Evolutionary conservation across 768 basidiomycete genomes (phyloP).

Genomic region (Floccularia luteovirens): DNA sequence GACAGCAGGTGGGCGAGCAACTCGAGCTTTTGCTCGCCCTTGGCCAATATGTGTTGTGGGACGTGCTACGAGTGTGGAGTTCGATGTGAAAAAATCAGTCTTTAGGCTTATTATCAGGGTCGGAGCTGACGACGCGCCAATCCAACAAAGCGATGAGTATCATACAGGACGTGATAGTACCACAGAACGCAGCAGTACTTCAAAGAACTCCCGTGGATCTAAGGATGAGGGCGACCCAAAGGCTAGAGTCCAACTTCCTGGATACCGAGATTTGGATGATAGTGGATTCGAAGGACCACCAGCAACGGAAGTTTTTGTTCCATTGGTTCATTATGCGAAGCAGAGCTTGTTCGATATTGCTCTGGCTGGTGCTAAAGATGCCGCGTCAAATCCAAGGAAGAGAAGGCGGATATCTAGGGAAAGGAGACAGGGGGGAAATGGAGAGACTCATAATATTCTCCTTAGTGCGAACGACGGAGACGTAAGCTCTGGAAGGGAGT

Average conservation of each 20-base stretch:
- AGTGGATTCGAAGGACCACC: not conserved
- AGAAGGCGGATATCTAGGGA: slow-evolving; percentile 7
- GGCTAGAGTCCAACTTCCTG: not conserved
- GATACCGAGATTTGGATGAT: too few relatives aligned
- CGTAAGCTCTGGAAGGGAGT: too few relatives aligned
- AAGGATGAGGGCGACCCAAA: not conserved
- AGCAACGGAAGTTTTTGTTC: slow-evolving; percentile 89
- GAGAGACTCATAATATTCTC: too few relatives aligned
- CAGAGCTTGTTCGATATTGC: slow-evolving; percentile 16
- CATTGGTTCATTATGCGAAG: slow-evolving; percentile 81
- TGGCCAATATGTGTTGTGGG: slow-evolving; percentile 78
- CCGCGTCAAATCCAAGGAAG: not conserved
- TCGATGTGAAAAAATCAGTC: slow-evolving; percentile 63
- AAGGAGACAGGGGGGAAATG: too few relatives aligned
- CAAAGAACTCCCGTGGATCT: not conserved
- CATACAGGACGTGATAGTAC: not conserved
- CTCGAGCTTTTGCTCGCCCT: slow-evolving; percentile 79
- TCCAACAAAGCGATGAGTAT: slow-evolving; percentile 8
- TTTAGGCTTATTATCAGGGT: slow-evolving; percentile 71
- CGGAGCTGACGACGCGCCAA: slow-evolving; percentile 42
- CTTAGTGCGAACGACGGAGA: too few relatives aligned
- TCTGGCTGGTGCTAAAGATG: slow-evolving; percentile 3
- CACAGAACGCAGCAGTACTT: not conserved
- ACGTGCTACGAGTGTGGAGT: slow-evolving; percentile 52
- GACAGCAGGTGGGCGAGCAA: slow-evolving; percentile 80